A percentile compares a stretch with the other conserved stretches of the same genome.
Evolutionary conservation across 2,329 filamentous ascomycete genomes (phyloP).

Genomic region (Cladosporium sp.): DNA sequence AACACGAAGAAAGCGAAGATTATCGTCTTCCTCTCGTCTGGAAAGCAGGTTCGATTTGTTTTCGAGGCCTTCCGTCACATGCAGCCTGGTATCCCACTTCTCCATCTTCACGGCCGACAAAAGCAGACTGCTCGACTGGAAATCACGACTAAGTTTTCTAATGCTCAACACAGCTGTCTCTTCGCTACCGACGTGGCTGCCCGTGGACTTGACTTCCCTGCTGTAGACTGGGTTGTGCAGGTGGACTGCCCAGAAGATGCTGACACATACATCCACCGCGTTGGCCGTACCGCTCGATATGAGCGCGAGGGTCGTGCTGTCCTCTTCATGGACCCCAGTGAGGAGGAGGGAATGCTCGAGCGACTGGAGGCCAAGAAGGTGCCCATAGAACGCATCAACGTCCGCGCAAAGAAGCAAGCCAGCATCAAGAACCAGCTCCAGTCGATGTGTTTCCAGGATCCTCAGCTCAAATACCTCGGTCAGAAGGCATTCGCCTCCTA

Average conservation of each 20-base stretch:
- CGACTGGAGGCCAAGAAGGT: conserved; percentile 84
- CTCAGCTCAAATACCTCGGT: conserved; percentile 86
- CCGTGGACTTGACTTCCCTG: conserved; percentile 88
- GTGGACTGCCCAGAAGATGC: conserved; percentile 94
- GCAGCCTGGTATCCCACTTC: conserved; percentile 85
- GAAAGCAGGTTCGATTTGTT: conserved; percentile 93
- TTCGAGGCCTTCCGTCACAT: conserved; percentile 90
- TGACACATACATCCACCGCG: conserved; percentile 95
- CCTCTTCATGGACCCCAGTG: conserved; percentile 83
- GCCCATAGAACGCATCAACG: conserved; percentile 76
- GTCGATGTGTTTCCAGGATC: conserved; percentile 92
- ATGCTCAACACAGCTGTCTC: conserved; percentile 75
- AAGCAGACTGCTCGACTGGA: conserved; percentile 85
- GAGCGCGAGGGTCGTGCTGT: conserved; percentile 82
- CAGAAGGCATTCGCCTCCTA: conserved; percentile 96
- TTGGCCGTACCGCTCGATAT: conserved; percentile 90
- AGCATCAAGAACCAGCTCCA: conserved; percentile 80
- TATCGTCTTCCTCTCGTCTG: conserved; percentile 88
- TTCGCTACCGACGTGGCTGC: conserved; percentile 96
- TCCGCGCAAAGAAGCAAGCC: conserved; percentile 82
- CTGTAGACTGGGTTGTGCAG: conserved; percentile 98
- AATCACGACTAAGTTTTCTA: conserved; percentile 76
- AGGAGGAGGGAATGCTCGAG: conserved; percentile 86
- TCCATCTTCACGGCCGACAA: conserved; percentile 90
- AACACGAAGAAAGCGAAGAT: conserved; percentile 90